Conservation (phyloP, 148 eudicot species). For the Gaultheria prostrata region DNA sequence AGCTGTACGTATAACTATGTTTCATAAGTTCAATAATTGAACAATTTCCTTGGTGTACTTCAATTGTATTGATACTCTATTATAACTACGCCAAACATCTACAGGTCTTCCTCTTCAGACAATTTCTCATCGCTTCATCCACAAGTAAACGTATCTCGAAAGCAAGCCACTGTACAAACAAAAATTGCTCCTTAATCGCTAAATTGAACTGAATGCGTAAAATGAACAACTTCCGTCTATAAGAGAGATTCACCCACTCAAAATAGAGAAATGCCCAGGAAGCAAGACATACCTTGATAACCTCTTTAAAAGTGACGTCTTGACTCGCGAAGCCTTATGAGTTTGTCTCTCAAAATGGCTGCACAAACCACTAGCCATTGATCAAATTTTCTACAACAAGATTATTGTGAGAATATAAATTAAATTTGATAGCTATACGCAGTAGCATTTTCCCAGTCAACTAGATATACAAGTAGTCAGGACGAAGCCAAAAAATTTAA, state of each 20-base stretch:
- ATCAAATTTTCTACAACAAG: neutral
- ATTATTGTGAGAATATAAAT: neutral
- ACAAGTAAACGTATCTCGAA: neutral
- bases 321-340: constrained; percentile 35
- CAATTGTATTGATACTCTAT: neutral
- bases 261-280: neutral
- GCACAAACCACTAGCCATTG: constrained; percentile 19
- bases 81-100: neutral
- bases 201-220: neutral
- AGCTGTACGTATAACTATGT: constrained; percentile 12
- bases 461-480: neutral
- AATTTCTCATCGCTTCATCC: neutral
- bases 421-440: neutral
- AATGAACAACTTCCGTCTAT: neutral
- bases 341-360: constrained; percentile 75
- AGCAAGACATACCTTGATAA: neutral
- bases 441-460: neutral
- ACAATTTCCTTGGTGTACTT: neutral
- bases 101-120: constrained; percentile 11
- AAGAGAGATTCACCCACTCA: neutral
- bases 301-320: constrained; percentile 16
- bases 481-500: neutral
- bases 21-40: neutral
- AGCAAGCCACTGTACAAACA: constrained; percentile 4
- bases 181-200: neutral